Base-by-base conservation (phyloP, 176 grass and related monocot genomes). In the Zizania latifolia region DNA sequence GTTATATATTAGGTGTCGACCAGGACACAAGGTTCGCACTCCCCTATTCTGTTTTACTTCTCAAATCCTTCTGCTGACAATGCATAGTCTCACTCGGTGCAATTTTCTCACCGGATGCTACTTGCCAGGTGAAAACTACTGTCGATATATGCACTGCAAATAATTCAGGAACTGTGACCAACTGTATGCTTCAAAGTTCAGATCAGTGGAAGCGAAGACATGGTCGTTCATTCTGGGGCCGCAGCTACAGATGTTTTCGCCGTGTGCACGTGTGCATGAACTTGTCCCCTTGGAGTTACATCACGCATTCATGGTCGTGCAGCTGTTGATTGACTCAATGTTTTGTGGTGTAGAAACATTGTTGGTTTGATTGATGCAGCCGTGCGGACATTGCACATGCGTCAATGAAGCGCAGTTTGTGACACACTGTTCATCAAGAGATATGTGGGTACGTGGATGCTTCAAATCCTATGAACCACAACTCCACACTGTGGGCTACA, bases 181-280 rank as follows among this genome's bases (percentile, higher is more conserved):
- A 73, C 75, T 72, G 59, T 37, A 58, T 83, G 58, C 32, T 83
- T 88, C 83, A 77, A 32, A 72, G 75, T 28, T 64, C 6, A 45
- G 27, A 57, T 2, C 58, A 33, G 24, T 30, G 31, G 31, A 44
- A 75, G 64, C 34, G 19, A 76, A 71, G 78, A 66, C 19, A 33
- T 24, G 67, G 51, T 53, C 79, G 24, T 17, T 58, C 21, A 39
- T 67, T 65, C 59, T 48, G 51, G 67, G 81, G 85, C 70, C 67
- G 81, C 74, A 33, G 85, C 81, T 88, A 83, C 82, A 88, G 77
- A 34, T 9, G 27, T 11, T 38, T 26, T 67, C 35, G 84, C 5
- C 72, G 58, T 77, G 84, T 16, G 84, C 84, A 86, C 81, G 85
- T 87, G 85, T 72, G 85, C 39, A 71, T 11, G 85, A 87, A 57